phyloP scores from a whole-genome alignment of 192 early-diverging fungal species.

The Podila clonocystis region DNA sequence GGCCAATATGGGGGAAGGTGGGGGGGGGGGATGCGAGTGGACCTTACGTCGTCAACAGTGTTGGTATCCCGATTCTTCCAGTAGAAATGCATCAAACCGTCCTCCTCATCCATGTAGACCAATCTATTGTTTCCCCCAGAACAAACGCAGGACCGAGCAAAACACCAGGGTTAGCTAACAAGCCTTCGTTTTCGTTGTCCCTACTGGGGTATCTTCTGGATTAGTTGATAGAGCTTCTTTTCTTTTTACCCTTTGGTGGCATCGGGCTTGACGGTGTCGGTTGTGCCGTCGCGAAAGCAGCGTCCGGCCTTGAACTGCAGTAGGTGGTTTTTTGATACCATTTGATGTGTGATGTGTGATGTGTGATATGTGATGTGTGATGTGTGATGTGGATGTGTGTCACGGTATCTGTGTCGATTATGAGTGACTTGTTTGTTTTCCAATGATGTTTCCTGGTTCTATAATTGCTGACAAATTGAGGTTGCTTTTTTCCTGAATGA shows the following conservation, averaged over 20 bases:
- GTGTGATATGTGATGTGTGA: neutral
- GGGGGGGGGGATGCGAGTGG: no score
- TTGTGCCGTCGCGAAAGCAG: slow-evolving; percentile 70
- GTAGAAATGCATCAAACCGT: slow-evolving; percentile 79
- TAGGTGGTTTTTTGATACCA: slow-evolving; percentile 28
- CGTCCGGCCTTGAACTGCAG: slow-evolving; percentile 81
- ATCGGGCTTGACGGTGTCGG: slow-evolving; percentile 77
- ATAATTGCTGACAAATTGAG: no score
- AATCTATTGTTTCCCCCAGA: slow-evolving; percentile 39
- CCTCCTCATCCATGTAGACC: slow-evolving; percentile 75
- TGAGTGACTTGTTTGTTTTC: no score
- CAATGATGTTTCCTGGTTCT: no score
- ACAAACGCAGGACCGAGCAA: neutral
- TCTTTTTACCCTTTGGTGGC: slow-evolving; percentile 70
- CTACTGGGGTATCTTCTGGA: no score
- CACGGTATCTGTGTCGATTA: no score
- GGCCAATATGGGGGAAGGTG: no score
- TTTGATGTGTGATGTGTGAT: neutral
- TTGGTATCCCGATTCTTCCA: slow-evolving; percentile 79
- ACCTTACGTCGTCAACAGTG: slow-evolving; percentile 58
- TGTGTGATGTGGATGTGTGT: no score
- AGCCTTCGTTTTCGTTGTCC: neutral
- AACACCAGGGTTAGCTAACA: neutral
- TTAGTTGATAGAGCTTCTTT: neutral
- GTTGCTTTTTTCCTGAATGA: no score